Evolutionary conservation across 2,329 filamentous ascomycete genomes (phyloP).

Genomic region (Clarireedia sp.): DNA sequence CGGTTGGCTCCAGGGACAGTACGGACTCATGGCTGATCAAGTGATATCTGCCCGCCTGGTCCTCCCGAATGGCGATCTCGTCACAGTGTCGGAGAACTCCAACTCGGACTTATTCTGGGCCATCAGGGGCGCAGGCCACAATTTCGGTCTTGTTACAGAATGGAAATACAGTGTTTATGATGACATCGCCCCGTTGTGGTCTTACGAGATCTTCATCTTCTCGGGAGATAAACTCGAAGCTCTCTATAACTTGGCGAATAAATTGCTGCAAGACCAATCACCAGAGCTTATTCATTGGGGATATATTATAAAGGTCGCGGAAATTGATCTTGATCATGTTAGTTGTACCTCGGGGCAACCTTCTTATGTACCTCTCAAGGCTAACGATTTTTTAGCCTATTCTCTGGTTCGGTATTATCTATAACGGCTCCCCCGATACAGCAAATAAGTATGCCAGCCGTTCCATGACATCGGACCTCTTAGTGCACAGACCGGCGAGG

Average conservation of each 20-base stretch:
- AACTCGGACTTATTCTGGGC: slow-evolving; percentile 43
- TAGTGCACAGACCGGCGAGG: not conserved
- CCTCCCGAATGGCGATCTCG: slow-evolving; percentile 35
- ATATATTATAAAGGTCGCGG: not conserved
- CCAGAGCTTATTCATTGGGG: slow-evolving; percentile 1
- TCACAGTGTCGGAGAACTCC: slow-evolving; percentile 32
- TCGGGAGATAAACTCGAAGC: slow-evolving; percentile 1
- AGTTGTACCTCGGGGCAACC: not conserved
- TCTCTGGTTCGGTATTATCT: not conserved
- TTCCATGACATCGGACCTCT: not conserved
- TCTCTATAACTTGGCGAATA: not conserved
- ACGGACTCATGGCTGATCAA: slow-evolving; percentile 37
- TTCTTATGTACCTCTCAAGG: not conserved
- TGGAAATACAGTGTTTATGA: not conserved
- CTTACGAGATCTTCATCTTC: not conserved
- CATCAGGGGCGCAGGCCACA: slow-evolving; percentile 25
- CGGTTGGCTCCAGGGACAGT: slow-evolving; percentile 32
- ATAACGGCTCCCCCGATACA: not conserved
- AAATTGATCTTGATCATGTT: slow-evolving; percentile 2
- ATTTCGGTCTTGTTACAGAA: slow-evolving; percentile 37
- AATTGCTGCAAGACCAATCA: not conserved
- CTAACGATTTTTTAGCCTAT: not conserved
- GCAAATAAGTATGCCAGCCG: not conserved
- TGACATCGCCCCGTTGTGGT: not conserved
- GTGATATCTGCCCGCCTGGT: slow-evolving; percentile 36